phyloP scores from a whole-genome alignment of 805 yeast species.

The Candida berthetii region DNA sequence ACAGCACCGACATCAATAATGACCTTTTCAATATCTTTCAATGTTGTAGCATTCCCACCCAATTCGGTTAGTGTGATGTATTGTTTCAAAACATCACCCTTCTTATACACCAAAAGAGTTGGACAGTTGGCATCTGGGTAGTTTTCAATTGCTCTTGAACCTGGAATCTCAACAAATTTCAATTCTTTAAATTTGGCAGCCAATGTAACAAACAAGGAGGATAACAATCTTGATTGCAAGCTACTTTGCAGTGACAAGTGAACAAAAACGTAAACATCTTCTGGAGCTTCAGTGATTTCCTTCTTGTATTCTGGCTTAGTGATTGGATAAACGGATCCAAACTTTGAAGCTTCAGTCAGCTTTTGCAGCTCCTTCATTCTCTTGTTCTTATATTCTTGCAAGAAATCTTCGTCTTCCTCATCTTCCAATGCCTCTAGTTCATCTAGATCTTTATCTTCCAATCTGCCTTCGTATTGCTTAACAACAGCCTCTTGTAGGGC shows the following conservation, averaged over 20 bases:
- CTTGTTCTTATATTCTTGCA: conserved; percentile 69
- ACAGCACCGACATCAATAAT: conserved; percentile 66
- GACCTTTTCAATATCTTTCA: conserved; percentile 67
- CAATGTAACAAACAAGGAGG: conserved; percentile 45
- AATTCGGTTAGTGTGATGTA: conserved; percentile 71
- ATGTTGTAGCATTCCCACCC: conserved; percentile 75
- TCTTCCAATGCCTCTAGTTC: conserved; percentile 87
- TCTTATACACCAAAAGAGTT: conserved; percentile 75
- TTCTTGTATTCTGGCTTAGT: conserved; percentile 82
- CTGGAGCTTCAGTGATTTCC: conserved; percentile 81
- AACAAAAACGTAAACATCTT: conserved; percentile 58
- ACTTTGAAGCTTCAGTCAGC: conserved; percentile 49
- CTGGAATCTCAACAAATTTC: conserved; percentile 91
- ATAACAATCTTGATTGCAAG: conserved; percentile 68
- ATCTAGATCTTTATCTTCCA: conserved; percentile 69
- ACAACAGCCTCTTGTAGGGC: conserved; percentile 79
- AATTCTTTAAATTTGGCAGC: conserved; percentile 73
- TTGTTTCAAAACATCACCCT: conserved; percentile 76
- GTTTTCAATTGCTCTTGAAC: conserved; percentile 82
- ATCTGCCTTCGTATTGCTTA: conserved; percentile 74
- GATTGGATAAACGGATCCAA: conserved; percentile 73
- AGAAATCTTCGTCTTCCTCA: conserved; percentile 89
- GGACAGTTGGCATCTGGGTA: conserved; percentile 92
- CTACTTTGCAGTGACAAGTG: conserved; percentile 69
- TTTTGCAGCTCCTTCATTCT: conserved; percentile 69